Evolutionary conservation across 768 basidiomycete genomes (phyloP).

Genomic region (Cyclocybe cylindracea): DNA sequence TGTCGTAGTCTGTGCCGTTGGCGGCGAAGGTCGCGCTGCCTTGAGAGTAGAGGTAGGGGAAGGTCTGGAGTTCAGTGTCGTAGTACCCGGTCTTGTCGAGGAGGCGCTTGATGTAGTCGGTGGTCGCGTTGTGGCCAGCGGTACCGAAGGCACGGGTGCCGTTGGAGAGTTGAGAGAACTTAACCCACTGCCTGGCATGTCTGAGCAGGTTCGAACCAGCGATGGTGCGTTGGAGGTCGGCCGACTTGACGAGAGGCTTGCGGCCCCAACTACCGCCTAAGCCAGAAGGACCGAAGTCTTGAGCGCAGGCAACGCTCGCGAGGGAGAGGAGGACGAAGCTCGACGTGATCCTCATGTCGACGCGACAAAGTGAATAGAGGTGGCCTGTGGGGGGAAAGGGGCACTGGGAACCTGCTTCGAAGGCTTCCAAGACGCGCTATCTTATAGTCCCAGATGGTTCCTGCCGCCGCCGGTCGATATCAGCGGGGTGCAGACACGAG

Average conservation of each 20-base stretch:
- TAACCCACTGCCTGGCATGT: constrained; percentile 26
- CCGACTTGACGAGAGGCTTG: constrained; percentile 13
- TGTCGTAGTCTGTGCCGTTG: constrained; percentile 12
- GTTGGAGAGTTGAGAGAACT: constrained; percentile 24
- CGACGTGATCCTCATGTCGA: constrained; percentile 8
- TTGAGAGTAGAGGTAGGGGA: constrained; percentile 27
- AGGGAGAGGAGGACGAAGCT: constrained; percentile 7
- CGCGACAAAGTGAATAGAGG: neutral
- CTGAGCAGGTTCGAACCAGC: constrained; percentile 20
- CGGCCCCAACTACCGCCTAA: neutral
- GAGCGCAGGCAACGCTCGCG: constrained; percentile 3
- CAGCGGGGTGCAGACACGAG: neutral
- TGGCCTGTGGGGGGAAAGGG: neutral
- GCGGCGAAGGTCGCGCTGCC: constrained; percentile 20
- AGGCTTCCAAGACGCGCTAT: neutral
- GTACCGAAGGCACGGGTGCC: constrained; percentile 31
- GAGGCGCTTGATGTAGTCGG: constrained; percentile 27
- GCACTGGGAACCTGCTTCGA: neutral
- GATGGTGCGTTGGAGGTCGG: constrained; percentile 6
- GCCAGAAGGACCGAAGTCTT: neutral
- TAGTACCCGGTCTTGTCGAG: constrained; percentile 29
- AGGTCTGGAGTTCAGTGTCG: constrained; percentile 27
- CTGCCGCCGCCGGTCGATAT: no score
- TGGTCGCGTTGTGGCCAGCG: constrained; percentile 28
- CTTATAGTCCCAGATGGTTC: neutral